phyloP scores from a whole-genome alignment of 2,329 filamentous ascomycete species.

The Geosmithia flava region DNA sequence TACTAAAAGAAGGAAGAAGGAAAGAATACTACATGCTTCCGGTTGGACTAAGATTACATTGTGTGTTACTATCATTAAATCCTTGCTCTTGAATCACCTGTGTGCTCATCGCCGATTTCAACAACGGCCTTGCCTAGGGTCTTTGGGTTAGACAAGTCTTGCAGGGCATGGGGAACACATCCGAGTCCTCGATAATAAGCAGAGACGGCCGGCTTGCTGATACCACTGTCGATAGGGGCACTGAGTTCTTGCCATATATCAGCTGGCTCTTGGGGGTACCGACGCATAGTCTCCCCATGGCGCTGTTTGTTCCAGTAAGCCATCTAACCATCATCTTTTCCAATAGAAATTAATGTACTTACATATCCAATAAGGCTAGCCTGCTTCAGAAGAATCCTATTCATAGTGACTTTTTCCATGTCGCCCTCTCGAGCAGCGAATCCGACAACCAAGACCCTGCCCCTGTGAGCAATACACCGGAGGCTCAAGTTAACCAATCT shows the following conservation, averaged over 20 bases:
- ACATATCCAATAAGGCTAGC: constrained; percentile 40
- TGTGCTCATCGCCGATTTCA: constrained; percentile 15
- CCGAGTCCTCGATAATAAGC: constrained; percentile 35
- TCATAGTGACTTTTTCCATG: constrained; percentile 42
- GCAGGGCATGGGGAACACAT: constrained; percentile 33
- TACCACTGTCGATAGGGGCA: constrained; percentile 29
- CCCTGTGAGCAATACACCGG: constrained; percentile 39
- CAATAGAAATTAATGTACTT: constrained; percentile 8
- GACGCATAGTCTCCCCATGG: constrained; percentile 42
- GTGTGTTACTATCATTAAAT: constrained; percentile 1
- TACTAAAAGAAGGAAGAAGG: not conserved
- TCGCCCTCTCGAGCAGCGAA: constrained; percentile 41
- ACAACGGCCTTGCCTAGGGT: constrained; percentile 45
- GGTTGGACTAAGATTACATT: not conserved
- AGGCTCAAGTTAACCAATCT: constrained; percentile 42
- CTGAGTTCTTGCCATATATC: constrained; percentile 38
- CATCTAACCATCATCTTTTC: not conserved
- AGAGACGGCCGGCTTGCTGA: constrained; percentile 38
- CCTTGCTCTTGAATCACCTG: constrained; percentile 3
- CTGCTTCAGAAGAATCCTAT: constrained; percentile 39
- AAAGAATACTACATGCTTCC: not conserved
- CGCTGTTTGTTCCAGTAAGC: constrained; percentile 17
- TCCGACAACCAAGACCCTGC: constrained; percentile 41
- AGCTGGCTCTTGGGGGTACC: constrained; percentile 30
- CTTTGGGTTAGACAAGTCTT: constrained; percentile 34